Conservation (phyloP, 2,329 filamentous ascomycete genomes). For the Aspergillus fumigatus region DNA sequence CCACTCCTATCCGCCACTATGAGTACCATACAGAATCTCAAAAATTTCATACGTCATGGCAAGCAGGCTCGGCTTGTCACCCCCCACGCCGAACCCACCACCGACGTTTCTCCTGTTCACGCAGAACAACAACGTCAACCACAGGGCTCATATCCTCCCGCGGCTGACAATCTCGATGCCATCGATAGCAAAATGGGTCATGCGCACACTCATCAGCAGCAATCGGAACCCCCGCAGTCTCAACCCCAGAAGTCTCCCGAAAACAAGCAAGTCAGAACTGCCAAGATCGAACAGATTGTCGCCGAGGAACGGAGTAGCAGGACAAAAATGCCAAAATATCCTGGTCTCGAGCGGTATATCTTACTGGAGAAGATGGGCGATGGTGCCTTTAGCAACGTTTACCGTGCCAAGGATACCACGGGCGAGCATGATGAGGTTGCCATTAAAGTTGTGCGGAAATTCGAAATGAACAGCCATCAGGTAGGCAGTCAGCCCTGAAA, state of each 20-base stretch:
- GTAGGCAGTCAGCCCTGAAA: constrained; percentile 60
- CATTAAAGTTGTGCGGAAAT: constrained; percentile 98
- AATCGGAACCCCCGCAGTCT: constrained; percentile 18
- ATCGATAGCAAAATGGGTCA: constrained; percentile 58
- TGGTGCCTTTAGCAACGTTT: constrained; percentile 98
- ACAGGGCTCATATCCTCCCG: constrained; percentile 44
- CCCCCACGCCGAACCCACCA: constrained; percentile 58
- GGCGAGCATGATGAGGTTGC: constrained; percentile 75
- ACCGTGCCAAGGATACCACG: constrained; percentile 73
- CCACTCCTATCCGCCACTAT: constrained; percentile 36
- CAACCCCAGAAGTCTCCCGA: constrained; percentile 41
- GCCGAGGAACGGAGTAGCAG: constrained; percentile 86
- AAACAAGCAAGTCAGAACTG: constrained; percentile 47
- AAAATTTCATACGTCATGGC: constrained; percentile 97
- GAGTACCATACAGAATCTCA: constrained; percentile 85
- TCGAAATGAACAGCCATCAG: constrained; percentile 98
- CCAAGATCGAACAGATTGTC: constrained; percentile 77
- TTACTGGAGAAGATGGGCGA: constrained; percentile 97
- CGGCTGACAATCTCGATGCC: constrained; percentile 57
- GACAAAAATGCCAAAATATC: constrained; percentile 80
- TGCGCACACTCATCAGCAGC: constrained; percentile 62
- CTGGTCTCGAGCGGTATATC: constrained; percentile 79
- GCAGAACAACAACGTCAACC: constrained; percentile 57
- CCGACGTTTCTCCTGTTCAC: constrained; percentile 60
- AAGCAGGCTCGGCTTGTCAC: constrained; percentile 79